These are phyloP conservation scores for Yarrowia hollandica DNA, from an alignment of 805 yeast species.

Conservation along the genomic window DNA sequence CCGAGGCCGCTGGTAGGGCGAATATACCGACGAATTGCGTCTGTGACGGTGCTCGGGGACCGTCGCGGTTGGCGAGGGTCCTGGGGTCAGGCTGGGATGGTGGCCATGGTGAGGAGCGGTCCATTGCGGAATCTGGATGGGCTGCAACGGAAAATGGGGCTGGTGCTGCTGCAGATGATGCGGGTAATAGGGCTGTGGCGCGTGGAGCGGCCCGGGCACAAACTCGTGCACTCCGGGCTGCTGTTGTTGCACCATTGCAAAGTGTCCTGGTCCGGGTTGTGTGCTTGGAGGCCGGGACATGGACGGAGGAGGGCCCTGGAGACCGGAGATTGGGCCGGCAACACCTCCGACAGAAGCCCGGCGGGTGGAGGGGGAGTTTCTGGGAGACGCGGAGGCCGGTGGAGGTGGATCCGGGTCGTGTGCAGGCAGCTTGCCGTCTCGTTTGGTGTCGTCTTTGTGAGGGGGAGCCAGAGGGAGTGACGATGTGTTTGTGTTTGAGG, in stretches of 20 bases:
- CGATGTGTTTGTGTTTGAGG: no score
- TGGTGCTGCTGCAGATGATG: slow-evolving; percentile 17
- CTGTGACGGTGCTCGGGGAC: slow-evolving; percentile 10
- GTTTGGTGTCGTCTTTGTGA: not conserved
- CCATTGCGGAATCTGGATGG: slow-evolving; percentile 25
- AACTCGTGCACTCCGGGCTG: not conserved
- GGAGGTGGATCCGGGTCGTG: not conserved
- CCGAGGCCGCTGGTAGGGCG: slow-evolving; percentile 24
- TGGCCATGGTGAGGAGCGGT: slow-evolving; percentile 23
- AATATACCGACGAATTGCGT: slow-evolving; percentile 18
- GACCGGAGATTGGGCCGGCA: no score
- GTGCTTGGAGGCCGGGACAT: not conserved
- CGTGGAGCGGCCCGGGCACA: slow-evolving; percentile 4
- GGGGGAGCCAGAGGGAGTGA: no score
- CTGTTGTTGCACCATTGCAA: not conserved
- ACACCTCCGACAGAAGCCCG: no score
- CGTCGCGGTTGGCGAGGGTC: slow-evolving; percentile 18
- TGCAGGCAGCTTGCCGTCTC: not conserved
- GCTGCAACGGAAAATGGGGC: slow-evolving; percentile 6
- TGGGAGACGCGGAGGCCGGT: no score
- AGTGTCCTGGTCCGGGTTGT: not conserved
- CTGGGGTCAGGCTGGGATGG: slow-evolving; percentile 17
- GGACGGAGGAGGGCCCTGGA: not conserved
- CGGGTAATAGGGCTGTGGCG: slow-evolving; percentile 21
- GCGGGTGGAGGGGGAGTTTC: no score